These are phyloP conservation scores for Acanthamoeba rhysodes DNA, from an alignment of 208 protist species.

Conservation along the genomic window DNA sequence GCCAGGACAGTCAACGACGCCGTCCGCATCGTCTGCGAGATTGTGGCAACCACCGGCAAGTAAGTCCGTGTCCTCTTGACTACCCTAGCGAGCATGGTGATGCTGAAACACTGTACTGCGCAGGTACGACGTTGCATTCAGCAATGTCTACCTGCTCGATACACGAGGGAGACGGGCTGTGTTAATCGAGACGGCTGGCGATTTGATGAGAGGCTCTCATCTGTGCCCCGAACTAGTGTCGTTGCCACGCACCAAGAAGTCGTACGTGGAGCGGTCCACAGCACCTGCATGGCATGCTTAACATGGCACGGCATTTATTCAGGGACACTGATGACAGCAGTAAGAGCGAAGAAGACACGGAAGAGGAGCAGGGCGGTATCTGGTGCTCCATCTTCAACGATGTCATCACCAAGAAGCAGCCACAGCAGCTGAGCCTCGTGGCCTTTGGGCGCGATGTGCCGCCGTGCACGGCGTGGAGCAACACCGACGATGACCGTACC, in stretches of 20 bases:
- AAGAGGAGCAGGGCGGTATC: neutral
- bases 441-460: neutral
- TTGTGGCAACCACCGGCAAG: neutral
- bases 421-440: neutral
- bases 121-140: slow-evolving; percentile 19
- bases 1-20: neutral
- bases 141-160: slow-evolving; percentile 33
- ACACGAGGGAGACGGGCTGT: neutral
- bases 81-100: too few species aligned
- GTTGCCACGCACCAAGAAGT: neutral
- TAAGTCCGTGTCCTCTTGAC: neutral
- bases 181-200: neutral
- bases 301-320: too few species aligned
- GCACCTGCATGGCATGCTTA: too few species aligned
- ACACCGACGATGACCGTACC: neutral
- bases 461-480: neutral
- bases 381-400: slow-evolving; percentile 20
- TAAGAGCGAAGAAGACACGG: slow-evolving; percentile 18
- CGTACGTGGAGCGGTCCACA: neutral
- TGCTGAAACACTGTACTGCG: neutral
- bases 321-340: neutral
- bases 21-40: neutral
- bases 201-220: neutral
- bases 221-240: slow-evolving; percentile 32
- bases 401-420: neutral